phyloP scores from a whole-genome alignment of 441 rosid genomes.

The Melastoma candidum region DNA sequence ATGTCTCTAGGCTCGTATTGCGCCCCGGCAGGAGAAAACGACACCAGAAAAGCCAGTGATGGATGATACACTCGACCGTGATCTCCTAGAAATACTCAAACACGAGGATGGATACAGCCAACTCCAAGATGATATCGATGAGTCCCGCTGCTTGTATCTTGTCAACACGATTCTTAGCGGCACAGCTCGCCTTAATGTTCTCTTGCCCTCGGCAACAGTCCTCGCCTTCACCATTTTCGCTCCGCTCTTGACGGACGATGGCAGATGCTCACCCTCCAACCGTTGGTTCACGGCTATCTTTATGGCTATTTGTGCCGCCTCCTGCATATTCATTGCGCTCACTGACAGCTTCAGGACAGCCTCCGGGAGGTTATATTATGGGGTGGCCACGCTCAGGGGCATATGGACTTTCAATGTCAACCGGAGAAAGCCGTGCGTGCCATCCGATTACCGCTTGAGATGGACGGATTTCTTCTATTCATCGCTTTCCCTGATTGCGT shows the following conservation, averaged over 20 bases:
- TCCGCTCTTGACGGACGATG: conserved; percentile 40
- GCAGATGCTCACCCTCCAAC: conserved; percentile 24
- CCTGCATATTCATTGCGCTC: conserved; percentile 32
- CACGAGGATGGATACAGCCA: conserved; percentile 7
- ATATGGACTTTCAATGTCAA: conserved; percentile 37
- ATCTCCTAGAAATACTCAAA: conserved; percentile 1
- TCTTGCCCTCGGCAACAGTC: conserved; percentile 42
- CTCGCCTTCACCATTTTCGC: conserved; percentile 41
- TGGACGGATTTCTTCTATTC: conserved; percentile 32
- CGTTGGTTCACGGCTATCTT: conserved; percentile 35
- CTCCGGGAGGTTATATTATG: conserved; percentile 29
- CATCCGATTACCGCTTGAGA: conserved; percentile 30
- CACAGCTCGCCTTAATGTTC: conserved; percentile 42
- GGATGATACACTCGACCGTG: background rate
- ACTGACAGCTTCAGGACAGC: conserved; percentile 39
- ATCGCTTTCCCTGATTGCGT: conserved; percentile 31
- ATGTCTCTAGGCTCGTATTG: background rate
- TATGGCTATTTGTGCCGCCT: conserved; percentile 20
- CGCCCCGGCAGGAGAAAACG: background rate
- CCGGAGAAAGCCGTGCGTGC: conserved; percentile 27
- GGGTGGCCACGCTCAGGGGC: conserved; percentile 32
- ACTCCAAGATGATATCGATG: conserved; percentile 26
- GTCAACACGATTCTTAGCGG: conserved; percentile 39
- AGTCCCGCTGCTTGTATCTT: conserved; percentile 25
- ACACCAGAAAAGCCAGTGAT: background rate